Conservation (phyloP, 140 eudicot species). For the Stevia rebaudiana region DNA sequence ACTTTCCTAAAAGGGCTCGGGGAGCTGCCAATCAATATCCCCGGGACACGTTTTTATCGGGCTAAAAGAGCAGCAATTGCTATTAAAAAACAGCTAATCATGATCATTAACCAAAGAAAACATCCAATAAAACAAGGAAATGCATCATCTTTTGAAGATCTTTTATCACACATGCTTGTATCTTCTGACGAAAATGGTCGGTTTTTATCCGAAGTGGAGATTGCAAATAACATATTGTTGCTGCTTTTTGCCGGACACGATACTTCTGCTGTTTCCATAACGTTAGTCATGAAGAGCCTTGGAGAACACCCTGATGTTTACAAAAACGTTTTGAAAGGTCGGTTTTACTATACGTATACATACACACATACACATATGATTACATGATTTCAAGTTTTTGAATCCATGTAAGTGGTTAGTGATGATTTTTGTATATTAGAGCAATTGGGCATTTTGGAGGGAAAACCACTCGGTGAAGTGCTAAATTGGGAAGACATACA, state of each 20-base stretch:
- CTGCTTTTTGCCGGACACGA: constrained; percentile 67
- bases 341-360: neutral
- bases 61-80: constrained; percentile 37
- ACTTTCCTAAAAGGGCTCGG: constrained; percentile 44
- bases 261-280: constrained; percentile 46
- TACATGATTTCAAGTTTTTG: neutral
- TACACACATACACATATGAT: neutral
- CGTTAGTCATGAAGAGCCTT: constrained; percentile 51
- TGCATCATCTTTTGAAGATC: constrained; percentile 39
- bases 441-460: constrained; percentile 40
- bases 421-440: constrained; percentile 22
- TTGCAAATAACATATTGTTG: constrained; percentile 43
- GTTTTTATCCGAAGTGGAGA: constrained; percentile 44
- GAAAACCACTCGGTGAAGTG: constrained; percentile 33
- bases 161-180: constrained; percentile 49
- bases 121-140: constrained; percentile 21
- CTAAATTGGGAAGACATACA: constrained; percentile 65
- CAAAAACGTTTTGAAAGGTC: constrained; percentile 37
- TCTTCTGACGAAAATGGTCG: constrained; percentile 49
- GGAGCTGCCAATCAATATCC: constrained; percentile 39
- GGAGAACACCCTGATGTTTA: constrained; percentile 51
- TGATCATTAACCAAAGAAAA: constrained; percentile 40
- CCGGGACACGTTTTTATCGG: constrained; percentile 46
- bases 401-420: neutral
- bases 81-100: constrained; percentile 34